Evolutionary conservation across 2,329 filamentous ascomycete species (phyloP).

Genomic region (Conoideocrella luteorostrata): DNA sequence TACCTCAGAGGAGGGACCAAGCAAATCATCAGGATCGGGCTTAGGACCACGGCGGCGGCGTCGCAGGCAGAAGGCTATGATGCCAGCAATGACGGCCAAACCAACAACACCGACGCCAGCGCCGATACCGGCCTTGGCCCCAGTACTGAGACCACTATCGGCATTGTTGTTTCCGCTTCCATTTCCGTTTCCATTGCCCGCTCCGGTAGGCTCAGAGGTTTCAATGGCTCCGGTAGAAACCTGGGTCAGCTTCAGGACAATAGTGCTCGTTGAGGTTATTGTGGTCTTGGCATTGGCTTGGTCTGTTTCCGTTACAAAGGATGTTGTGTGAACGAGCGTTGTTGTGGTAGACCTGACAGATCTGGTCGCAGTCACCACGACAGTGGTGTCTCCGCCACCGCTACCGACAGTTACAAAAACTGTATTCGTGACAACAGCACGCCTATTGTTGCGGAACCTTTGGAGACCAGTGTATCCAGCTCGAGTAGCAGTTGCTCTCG

Average conservation of each 20-base stretch:
- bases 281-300: slow-evolving; percentile 31
- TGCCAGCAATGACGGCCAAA: slow-evolving; percentile 23
- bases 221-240: slow-evolving; percentile 24
- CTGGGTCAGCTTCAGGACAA: slow-evolving; percentile 26
- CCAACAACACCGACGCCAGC: slow-evolving; percentile 31
- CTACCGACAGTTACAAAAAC: slow-evolving; percentile 25
- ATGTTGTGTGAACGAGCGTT: slow-evolving; percentile 22
- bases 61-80: slow-evolving; percentile 24
- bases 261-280: slow-evolving; percentile 30
- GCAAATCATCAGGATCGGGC: slow-evolving; percentile 31
- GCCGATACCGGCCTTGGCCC: slow-evolving; percentile 39
- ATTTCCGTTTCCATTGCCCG: slow-evolving; percentile 17
- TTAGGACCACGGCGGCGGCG: slow-evolving; percentile 25
- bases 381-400: slow-evolving; percentile 16
- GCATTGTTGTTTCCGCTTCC: slow-evolving; percentile 9
- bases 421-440: slow-evolving; percentile 25
- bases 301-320: slow-evolving; percentile 25
- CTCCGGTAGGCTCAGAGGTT: slow-evolving; percentile 20
- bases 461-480: slow-evolving; percentile 12
- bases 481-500: slow-evolving; percentile 11
- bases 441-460: slow-evolving; percentile 20
- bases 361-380: slow-evolving; percentile 23
- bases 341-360: slow-evolving; percentile 27
- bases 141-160: slow-evolving; percentile 29
- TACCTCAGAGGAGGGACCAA: slow-evolving; percentile 33